phyloP scores from a whole-genome alignment of 441 rosid species.

The Syzygium malaccense region DNA sequence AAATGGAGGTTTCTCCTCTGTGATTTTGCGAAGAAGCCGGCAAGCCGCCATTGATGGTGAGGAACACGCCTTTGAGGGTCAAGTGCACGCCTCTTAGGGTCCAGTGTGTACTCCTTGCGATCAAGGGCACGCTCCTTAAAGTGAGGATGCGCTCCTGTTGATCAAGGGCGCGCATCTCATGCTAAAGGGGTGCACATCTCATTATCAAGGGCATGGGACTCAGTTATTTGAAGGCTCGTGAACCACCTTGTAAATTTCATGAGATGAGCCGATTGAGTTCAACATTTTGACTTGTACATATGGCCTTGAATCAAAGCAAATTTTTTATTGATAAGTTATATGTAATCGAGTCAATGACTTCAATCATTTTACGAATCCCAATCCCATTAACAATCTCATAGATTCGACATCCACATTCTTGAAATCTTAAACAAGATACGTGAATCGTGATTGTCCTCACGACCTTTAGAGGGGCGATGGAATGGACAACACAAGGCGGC shows the following conservation, averaged over 20 bases:
- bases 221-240: neutral
- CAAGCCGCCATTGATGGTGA: neutral
- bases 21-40: neutral
- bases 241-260: neutral
- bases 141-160: neutral
- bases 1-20: neutral
- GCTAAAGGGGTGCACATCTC: neutral
- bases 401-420: neutral
- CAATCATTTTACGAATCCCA: neutral
- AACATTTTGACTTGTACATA: accelerated
- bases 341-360: neutral
- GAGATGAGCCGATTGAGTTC: neutral
- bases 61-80: neutral
- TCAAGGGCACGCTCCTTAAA: neutral
- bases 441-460: neutral
- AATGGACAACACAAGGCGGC: neutral
- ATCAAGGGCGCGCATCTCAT: neutral
- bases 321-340: neutral
- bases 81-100: neutral
- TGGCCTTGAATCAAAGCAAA: accelerated
- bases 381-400: neutral
- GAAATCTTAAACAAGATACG: neutral
- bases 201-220: neutral
- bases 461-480: neutral
- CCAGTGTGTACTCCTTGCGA: neutral